A percentile compares a stretch with the other conserved stretches of the same genome.
Conservation (phyloP, 2,329 filamentous ascomycete species). For the Nothopassalora personata region DNA sequence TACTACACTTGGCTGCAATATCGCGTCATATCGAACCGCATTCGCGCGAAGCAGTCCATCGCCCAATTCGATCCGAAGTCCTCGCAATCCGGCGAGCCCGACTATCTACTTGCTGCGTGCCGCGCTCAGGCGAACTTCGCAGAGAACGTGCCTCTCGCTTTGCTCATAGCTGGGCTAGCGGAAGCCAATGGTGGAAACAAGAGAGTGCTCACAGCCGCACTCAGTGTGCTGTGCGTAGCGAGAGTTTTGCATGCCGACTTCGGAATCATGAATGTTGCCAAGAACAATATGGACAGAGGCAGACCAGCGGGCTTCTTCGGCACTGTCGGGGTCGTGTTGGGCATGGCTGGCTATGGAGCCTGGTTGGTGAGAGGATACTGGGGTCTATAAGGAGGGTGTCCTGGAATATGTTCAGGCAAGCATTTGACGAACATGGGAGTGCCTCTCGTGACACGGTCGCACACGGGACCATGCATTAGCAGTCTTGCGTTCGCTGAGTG, state of each 20-base stretch:
- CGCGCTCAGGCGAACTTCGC: constrained; percentile 16
- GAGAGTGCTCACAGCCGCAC: constrained; percentile 5
- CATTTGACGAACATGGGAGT: background rate
- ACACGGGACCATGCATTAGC: no score
- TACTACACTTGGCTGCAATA: constrained; percentile 18
- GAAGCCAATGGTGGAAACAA: constrained; percentile 11
- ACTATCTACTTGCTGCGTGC: constrained; percentile 8
- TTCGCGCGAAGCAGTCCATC: constrained; percentile 7
- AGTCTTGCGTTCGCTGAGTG: no score
- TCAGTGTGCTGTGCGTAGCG: constrained; percentile 5
- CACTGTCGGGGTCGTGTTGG: constrained; percentile 4
- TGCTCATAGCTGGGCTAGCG: constrained; percentile 12
- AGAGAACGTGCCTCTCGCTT: constrained; percentile 16
- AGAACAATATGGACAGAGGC: constrained; percentile 7
- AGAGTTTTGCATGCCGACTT: constrained; percentile 13
- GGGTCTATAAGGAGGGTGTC: constrained; percentile 3
- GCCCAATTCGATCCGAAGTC: constrained; percentile 1
- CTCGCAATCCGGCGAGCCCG: background rate
- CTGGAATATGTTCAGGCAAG: background rate
- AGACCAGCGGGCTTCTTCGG: constrained; percentile 13
- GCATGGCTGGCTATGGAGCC: constrained; percentile 10
- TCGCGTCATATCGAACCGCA: constrained; percentile 12
- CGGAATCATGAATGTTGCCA: constrained; percentile 5
- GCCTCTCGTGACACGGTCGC: no score
- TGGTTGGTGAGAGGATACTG: constrained; percentile 12